phyloP scores from a whole-genome alignment of 257 asterid genomes.

The Capsicum pubescens region DNA sequence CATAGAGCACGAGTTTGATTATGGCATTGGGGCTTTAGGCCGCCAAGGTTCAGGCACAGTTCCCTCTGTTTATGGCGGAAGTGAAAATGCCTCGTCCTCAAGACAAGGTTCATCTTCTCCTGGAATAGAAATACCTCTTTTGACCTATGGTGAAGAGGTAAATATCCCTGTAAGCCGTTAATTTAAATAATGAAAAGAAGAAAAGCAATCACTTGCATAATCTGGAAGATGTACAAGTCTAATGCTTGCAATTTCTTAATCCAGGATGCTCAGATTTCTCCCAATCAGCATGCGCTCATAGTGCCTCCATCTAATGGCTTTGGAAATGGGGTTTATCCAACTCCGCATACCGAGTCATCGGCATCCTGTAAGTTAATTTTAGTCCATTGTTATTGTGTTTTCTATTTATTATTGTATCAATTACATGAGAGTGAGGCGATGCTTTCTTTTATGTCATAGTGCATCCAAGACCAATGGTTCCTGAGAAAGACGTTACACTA shows the following conservation, averaged over 20 bases:
- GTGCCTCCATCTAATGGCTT: slow-evolving; percentile 58
- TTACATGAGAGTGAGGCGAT: not conserved
- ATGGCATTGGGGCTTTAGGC: slow-evolving; percentile 46
- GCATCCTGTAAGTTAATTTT: slow-evolving; percentile 51
- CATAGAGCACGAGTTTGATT: slow-evolving; percentile 81
- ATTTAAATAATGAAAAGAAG: not conserved
- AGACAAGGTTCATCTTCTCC: slow-evolving; percentile 46
- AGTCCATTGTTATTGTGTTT: slow-evolving; percentile 8
- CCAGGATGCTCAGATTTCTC: slow-evolving; percentile 54
- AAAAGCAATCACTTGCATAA: not conserved
- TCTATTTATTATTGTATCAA: not conserved
- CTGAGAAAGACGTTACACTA: slow-evolving; percentile 75
- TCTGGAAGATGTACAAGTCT: not conserved
- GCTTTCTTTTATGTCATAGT: slow-evolving; percentile 40
- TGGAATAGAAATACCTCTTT: slow-evolving; percentile 60
- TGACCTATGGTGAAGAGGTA: slow-evolving; percentile 92
- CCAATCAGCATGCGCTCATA: slow-evolving; percentile 68
- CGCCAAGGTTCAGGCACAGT: slow-evolving; percentile 37
- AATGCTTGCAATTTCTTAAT: slow-evolving; percentile 30
- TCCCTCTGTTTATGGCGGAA: slow-evolving; percentile 36
- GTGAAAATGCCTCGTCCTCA: slow-evolving; percentile 43
- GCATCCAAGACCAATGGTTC: slow-evolving; percentile 82
- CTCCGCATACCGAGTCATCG: slow-evolving; percentile 48
- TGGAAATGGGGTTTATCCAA: slow-evolving; percentile 46
- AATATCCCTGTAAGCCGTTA: slow-evolving; percentile 10